Conservation (phyloP, 352 stramenopile species). For the Phytophthora agathidicida region DNA sequence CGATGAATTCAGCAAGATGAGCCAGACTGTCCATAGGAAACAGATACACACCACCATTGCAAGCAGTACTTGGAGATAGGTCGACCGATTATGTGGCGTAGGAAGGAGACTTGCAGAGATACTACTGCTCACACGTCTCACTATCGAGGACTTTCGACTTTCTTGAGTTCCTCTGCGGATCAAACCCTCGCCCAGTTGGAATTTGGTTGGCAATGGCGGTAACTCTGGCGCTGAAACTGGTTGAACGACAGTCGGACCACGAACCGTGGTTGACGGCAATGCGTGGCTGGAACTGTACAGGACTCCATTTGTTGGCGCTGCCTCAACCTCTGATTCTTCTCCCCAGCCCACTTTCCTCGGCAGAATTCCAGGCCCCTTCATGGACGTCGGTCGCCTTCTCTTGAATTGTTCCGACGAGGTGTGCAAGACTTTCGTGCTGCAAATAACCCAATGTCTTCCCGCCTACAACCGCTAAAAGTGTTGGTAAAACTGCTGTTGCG, state of each 20-base stretch:
- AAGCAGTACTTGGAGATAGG: slow-evolving; percentile 15
- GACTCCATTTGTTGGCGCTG: slow-evolving; percentile 6
- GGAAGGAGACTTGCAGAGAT: slow-evolving; percentile 8
- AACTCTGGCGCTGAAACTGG: not conserved
- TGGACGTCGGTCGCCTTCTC: too few species aligned
- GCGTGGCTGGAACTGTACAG: slow-evolving; percentile 2
- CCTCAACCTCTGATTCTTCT: slow-evolving; percentile 2
- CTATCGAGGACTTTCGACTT: slow-evolving; percentile 1
- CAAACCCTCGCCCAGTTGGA: not conserved
- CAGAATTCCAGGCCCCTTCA: slow-evolving; percentile 2
- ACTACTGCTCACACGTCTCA: not conserved
- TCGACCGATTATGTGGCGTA: not conserved
- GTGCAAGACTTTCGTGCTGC: too few species aligned
- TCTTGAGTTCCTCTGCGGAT: not conserved
- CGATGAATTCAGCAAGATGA: slow-evolving; percentile 21
- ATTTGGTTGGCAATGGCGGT: slow-evolving; percentile 11
- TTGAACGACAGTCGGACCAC: slow-evolving; percentile 7
- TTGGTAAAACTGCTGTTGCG: too few species aligned
- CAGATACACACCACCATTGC: slow-evolving; percentile 17
- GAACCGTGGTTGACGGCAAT: not conserved
- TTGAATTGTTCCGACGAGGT: too few species aligned
- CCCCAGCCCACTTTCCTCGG: slow-evolving; percentile 14
- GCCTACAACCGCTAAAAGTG: too few species aligned
- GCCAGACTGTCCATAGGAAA: slow-evolving; percentile 32
- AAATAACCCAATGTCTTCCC: too few species aligned